phyloP scores from a whole-genome alignment of 2,329 filamentous ascomycete species.

The Xylaria sp. region DNA sequence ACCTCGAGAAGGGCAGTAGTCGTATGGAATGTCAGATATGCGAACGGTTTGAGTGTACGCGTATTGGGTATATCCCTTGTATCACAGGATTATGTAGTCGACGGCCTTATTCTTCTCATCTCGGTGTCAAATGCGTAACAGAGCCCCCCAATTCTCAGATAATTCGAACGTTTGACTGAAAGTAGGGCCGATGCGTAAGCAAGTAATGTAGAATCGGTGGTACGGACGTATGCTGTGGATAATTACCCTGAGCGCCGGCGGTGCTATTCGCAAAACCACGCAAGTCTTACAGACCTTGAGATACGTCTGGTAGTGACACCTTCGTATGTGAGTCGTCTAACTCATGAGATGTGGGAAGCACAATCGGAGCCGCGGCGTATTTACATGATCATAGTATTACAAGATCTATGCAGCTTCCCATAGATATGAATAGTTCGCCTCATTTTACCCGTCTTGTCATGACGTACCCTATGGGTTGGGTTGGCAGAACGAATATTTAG shows the following conservation, averaged over 20 bases:
- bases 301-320: neutral
- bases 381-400: constrained; percentile 7
- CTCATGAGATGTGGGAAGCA: neutral
- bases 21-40: neutral
- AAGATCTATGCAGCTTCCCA: constrained; percentile 8
- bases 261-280: neutral
- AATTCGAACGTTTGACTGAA: neutral
- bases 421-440: neutral
- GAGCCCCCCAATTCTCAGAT: neutral
- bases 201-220: neutral
- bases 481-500: neutral
- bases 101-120: neutral
- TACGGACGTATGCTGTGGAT: neutral
- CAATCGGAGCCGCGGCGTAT: neutral
- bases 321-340: neutral
- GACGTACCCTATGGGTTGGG: neutral
- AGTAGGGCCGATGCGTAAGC: neutral
- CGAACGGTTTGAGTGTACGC: neutral
- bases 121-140: neutral
- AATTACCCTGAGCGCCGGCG: neutral
- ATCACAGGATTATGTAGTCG: neutral
- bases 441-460: neutral
- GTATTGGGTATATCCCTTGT: neutral
- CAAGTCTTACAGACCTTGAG: constrained; percentile 3
- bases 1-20: neutral